phyloP scores from a whole-genome alignment of 2,329 filamentous ascomycete species.

The Trichophyton mentagrophytes region DNA sequence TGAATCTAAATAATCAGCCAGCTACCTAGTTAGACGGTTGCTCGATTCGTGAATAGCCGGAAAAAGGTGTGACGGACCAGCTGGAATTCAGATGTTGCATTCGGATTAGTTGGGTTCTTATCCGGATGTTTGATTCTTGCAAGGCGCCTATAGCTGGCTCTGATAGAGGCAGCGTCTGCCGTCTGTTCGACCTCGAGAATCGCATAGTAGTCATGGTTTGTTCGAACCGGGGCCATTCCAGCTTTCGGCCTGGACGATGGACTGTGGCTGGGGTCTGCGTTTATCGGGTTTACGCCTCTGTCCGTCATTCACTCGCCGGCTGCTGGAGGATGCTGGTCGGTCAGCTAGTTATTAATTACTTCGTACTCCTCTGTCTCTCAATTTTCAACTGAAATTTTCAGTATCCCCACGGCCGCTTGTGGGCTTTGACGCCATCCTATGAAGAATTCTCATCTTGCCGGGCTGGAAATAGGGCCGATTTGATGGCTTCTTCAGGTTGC shows the following conservation, averaged over 20 bases:
- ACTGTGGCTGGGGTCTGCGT: not conserved
- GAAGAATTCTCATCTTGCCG: not conserved
- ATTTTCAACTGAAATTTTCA: too few relatives aligned
- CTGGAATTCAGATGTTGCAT: slow-evolving; percentile 12
- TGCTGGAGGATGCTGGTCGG: not conserved
- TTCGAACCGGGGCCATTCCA: not conserved
- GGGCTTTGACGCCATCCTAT: too few relatives aligned
- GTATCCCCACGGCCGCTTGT: too few relatives aligned
- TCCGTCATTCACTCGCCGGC: not conserved
- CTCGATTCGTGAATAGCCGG: not conserved
- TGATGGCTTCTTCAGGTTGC: not conserved
- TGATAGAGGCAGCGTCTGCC: slow-evolving; percentile 9
- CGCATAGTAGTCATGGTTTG: slow-evolving; percentile 11
- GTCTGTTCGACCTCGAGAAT: slow-evolving; percentile 9
- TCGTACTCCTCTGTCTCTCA: too few relatives aligned
- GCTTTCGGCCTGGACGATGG: not conserved
- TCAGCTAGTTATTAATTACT: too few relatives aligned
- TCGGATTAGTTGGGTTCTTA: slow-evolving; percentile 8
- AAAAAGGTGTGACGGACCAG: not conserved
- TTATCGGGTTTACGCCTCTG: not conserved
- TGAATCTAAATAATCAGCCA: not conserved
- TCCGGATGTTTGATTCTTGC: slow-evolving; percentile 11
- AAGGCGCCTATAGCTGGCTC: slow-evolving; percentile 8
- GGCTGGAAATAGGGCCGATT: not conserved
- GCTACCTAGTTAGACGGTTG: not conserved